phyloP scores from a whole-genome alignment of 345 rosid species.

The rapeseed (Brassica napus) region Da-Ae NC_063436.1:26583001-26583500 shows the following conservation, averaged over 20 bases:
- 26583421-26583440: not conserved
- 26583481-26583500: not conserved
- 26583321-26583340: not conserved
- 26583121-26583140: not conserved
- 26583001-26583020: not conserved
- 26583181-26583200: slow-evolving; percentile 32
- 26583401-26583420: not conserved
- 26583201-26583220: slow-evolving; percentile 32
- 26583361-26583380: not conserved
- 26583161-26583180: slow-evolving; percentile 31
- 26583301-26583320: not conserved
- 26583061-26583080: slow-evolving; percentile 3
- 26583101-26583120: not conserved
- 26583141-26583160: not conserved
- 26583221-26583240: slow-evolving; percentile 9
- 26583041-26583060: not conserved
- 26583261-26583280: slow-evolving; percentile 31
- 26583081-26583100: not conserved
- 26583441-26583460: not conserved
- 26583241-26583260: slow-evolving; percentile 35
- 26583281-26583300: slow-evolving; percentile 24
- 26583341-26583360: not conserved
- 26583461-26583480: not conserved
- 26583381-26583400: not conserved
- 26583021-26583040: not conserved